Percentiles rank a stretch among this genome's conserved stretches.
Evolutionary conservation across 768 basidiomycete genomes (phyloP).

Genomic region (Suillus bovinus): DNA sequence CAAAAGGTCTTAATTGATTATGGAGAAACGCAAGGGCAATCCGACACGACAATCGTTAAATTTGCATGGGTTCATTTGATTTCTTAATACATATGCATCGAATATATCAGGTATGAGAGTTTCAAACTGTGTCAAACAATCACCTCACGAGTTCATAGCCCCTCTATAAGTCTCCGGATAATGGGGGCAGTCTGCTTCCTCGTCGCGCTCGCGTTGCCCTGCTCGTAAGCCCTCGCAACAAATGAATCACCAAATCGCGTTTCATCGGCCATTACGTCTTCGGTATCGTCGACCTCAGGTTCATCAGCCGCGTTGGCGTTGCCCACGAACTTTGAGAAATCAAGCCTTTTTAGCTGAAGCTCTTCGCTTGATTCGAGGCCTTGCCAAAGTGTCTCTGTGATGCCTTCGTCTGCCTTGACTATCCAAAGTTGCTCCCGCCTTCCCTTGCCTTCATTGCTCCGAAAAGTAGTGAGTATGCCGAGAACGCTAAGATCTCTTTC

Average conservation of each 20-base stretch:
- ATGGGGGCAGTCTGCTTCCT: constrained; percentile 70
- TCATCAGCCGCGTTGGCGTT: constrained; percentile 4
- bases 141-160: neutral
- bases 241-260: constrained; percentile 26
- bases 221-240: constrained; percentile 56
- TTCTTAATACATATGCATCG: neutral
- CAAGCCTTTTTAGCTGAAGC: constrained; percentile 49
- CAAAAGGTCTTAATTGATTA: neutral
- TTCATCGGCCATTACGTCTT: constrained; percentile 14
- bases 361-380: constrained; percentile 59
- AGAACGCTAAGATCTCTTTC: constrained; percentile 65
- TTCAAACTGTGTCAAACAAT: neutral
- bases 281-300: constrained; percentile 16
- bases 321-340: constrained; percentile 18
- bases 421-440: constrained; percentile 70
- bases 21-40: neutral
- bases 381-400: constrained; percentile 47
- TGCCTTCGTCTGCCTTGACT: constrained; percentile 38
- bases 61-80: neutral
- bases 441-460: constrained; percentile 51
- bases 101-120: neutral
- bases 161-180: constrained; percentile 60
- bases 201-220: constrained; percentile 61
- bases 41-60: neutral
- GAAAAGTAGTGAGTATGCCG: constrained; percentile 81